Evolutionary conservation across 768 basidiomycete species (phyloP), one percentile per base, ranked within the genome.

Genomic region (Tricholoma sp.): DNA sequence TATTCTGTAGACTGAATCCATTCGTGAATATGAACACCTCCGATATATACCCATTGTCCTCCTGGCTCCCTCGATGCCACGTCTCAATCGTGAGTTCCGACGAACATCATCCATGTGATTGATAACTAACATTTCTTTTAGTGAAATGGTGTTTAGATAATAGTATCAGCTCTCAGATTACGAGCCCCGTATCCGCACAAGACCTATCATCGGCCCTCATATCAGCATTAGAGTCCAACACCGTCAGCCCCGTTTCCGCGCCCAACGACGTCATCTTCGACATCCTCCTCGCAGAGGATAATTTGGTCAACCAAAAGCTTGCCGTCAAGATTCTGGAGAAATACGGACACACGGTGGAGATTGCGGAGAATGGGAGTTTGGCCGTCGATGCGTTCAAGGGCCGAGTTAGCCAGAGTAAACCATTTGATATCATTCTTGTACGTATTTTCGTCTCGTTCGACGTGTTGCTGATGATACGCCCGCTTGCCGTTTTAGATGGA

Each of bases 121-220:
- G 5, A 27, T 27, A 2, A 3, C 5, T 27, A 27, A 27, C 24
- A 27, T 27, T 5, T 27, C 24, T 27, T 27, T 70, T 71, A 86
- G 94, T 97, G 66, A 96, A 96, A 82, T 94, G 92, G 88, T 97
- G 94, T 69, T 75, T 96, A 53, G 94, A 97, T 73, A 94, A 96
- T 72, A 94, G 94, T 61, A 96, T 99, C 66, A 91, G 88, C 60
- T 90, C 95, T 14, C 94, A 97, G 67, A 86, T 96, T 63, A 97
- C 94, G 1, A 92, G 92, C 1, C 96, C 96, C 6, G 85, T 93
- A 31, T 83, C 85, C 9, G 81, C 88, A 1, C 89, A 93, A 69
- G 96, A 98, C 64, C 84, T 98, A 11, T 85, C 91, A 0, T 88
- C 93, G 24, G 95, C 95, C 7, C 82, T 99, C 34, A 87, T 98